A percentile compares a stretch with the other conserved stretches of the same genome.
Conservation (phyloP, 176 grass and related monocot species). For the Oryza coarctata region DNA sequence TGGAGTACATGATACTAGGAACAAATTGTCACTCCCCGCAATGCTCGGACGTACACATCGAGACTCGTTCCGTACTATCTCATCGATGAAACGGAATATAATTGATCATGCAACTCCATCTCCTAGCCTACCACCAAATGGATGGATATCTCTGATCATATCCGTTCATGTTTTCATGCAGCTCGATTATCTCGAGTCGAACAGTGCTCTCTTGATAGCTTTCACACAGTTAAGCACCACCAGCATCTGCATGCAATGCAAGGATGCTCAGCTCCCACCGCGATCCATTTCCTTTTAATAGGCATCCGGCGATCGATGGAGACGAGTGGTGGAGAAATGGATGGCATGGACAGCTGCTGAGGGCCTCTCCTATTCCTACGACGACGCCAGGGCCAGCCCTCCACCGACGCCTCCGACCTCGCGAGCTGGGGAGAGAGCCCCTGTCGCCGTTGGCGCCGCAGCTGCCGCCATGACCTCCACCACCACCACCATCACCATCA, state of each 20-base stretch:
- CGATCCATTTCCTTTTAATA: neutral
- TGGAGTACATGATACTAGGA: no score
- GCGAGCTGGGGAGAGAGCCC: neutral
- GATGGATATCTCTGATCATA: no score
- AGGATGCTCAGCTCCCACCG: neutral
- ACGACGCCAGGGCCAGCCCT: slow-evolving; percentile 41
- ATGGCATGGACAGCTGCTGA: slow-evolving; percentile 30
- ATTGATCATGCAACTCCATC: no score
- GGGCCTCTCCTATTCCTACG: slow-evolving; percentile 59
- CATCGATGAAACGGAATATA: no score
- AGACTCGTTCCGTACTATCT: no score
- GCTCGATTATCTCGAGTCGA: neutral
- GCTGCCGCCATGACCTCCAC: slow-evolving; percentile 33
- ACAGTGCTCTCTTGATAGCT: neutral
- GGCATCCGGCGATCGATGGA: neutral
- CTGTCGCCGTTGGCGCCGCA: slow-evolving; percentile 30
- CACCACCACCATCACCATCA: slow-evolving; percentile 20
- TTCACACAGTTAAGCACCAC: neutral
- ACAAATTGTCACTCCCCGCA: no score
- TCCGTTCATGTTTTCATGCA: neutral
- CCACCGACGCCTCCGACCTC: slow-evolving; percentile 44
- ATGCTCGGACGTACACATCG: no score
- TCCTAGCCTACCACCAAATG: no score
- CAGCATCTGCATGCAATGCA: neutral
- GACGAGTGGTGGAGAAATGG: neutral